Conservation (phyloP, 2,329 filamentous ascomycete genomes). For the Aspergillus floridensis region DNA sequence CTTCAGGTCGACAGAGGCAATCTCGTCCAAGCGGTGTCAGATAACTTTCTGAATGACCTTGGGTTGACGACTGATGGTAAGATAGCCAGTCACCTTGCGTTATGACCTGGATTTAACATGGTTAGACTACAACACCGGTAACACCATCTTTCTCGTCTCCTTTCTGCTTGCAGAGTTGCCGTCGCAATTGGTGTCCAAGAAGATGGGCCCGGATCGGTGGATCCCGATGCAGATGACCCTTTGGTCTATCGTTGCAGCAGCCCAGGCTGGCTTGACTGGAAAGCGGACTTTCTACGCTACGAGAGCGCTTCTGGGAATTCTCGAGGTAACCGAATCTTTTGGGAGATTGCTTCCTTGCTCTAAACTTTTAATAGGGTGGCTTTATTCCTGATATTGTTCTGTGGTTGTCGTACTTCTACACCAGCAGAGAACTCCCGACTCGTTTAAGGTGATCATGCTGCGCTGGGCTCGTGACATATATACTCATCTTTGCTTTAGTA, state of each 20-base stretch:
- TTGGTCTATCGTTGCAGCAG: constrained; percentile 50
- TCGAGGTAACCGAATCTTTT: constrained; percentile 28
- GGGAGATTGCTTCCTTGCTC: neutral
- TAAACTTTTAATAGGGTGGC: constrained; percentile 41
- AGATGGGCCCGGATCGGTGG: constrained; percentile 55
- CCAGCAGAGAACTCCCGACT: constrained; percentile 59
- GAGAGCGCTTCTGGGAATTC: constrained; percentile 41
- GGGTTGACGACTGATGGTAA: constrained; percentile 32
- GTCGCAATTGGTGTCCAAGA: constrained; percentile 57
- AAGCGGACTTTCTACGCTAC: constrained; percentile 39
- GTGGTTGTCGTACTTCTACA: constrained; percentile 72
- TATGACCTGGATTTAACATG: constrained; percentile 44
- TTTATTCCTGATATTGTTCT: constrained; percentile 60
- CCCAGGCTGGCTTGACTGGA: constrained; percentile 47
- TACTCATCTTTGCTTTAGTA: constrained; percentile 34
- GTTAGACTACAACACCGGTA: constrained; percentile 53
- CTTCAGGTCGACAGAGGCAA: constrained; percentile 61
- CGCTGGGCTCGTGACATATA: neutral
- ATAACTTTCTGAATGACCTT: constrained; percentile 52
- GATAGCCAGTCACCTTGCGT: constrained; percentile 42
- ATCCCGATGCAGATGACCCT: constrained; percentile 55
- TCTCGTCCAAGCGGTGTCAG: constrained; percentile 55
- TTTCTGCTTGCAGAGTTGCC: constrained; percentile 57
- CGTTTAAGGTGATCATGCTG: constrained; percentile 47
- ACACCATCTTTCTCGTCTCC: constrained; percentile 55